Evolutionary conservation across 2,329 filamentous ascomycete species (phyloP).

Genomic region (Helminthosporium solani): DNA sequence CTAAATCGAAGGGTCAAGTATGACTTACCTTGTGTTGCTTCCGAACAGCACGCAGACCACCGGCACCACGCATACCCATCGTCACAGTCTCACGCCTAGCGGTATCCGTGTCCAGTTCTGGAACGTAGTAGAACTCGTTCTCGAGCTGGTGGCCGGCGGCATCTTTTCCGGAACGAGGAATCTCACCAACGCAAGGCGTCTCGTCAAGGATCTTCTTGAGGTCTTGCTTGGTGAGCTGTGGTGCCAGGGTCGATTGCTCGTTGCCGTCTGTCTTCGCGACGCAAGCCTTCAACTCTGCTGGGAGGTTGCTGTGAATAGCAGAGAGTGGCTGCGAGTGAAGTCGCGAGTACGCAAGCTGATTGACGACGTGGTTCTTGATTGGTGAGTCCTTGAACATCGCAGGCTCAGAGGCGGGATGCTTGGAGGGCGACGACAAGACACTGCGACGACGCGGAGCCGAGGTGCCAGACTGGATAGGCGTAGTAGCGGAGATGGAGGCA

Average conservation of each 20-base stretch:
- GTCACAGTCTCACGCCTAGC: constrained; percentile 79
- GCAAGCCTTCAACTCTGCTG: constrained; percentile 53
- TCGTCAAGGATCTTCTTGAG: constrained; percentile 72
- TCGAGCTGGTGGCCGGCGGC: constrained; percentile 90
- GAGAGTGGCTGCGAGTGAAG: constrained; percentile 89
- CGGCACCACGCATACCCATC: constrained; percentile 83
- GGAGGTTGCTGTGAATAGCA: constrained; percentile 83
- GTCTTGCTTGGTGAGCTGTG: constrained; percentile 44
- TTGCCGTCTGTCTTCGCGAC: constrained; percentile 21
- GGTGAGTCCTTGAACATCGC: constrained; percentile 42
- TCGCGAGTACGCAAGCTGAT: constrained; percentile 92
- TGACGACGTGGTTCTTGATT: constrained; percentile 83
- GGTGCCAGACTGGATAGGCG: constrained; percentile 53
- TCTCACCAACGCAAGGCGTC: constrained; percentile 81
- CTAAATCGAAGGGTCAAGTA: background rate
- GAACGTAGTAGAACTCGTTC: constrained; percentile 95
- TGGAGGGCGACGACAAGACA: constrained; percentile 35
- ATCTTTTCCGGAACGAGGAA: constrained; percentile 88
- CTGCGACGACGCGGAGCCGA: constrained; percentile 33
- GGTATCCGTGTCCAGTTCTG: constrained; percentile 79
- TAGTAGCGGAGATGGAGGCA: constrained; percentile 69
- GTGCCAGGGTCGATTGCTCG: constrained; percentile 22
- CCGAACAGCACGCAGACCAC: constrained; percentile 81
- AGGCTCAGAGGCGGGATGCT: constrained; percentile 26
- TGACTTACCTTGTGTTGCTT: constrained; percentile 89